These are phyloP conservation scores for Pseudozyma hubeiensis DNA, from an alignment of 1,284 basidiomycete species.

Conservation along the genomic window DNA sequence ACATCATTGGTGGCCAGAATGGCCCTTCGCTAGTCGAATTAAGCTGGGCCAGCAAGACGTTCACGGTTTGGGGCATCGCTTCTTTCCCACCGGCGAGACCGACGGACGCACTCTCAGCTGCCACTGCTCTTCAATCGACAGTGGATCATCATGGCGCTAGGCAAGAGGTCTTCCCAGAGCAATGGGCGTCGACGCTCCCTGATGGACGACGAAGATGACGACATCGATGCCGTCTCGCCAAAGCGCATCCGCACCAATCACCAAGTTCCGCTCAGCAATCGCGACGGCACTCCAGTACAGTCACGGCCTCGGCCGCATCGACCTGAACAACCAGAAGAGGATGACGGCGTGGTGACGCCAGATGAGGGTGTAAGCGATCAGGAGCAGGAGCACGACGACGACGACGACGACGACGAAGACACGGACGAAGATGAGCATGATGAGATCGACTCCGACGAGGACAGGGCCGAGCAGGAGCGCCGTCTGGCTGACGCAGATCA, in stretches of 20 bases:
- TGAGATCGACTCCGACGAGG: constrained; percentile 29
- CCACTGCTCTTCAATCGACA: neutral
- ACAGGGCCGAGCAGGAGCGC: constrained; percentile 24
- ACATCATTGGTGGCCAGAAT: too few relatives aligned
- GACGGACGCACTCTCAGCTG: too few relatives aligned
- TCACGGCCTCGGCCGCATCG: neutral
- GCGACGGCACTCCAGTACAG: constrained; percentile 4
- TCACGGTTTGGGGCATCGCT: too few relatives aligned
- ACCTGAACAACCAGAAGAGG: neutral
- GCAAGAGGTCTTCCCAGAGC: constrained; percentile 20
- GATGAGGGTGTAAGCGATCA: constrained; percentile 19
- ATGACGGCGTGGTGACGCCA: constrained; percentile 75
- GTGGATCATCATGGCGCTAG: constrained; percentile 20
- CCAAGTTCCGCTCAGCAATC: constrained; percentile 1
- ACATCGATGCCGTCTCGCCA: constrained; percentile 25
- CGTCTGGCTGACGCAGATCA: constrained; percentile 30
- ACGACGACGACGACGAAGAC: constrained; percentile 7
- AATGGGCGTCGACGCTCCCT: constrained; percentile 16
- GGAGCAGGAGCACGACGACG: constrained; percentile 18
- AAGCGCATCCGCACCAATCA: constrained; percentile 30
- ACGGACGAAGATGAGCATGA: constrained; percentile 37
- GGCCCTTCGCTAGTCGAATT: too few relatives aligned
- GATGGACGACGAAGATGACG: constrained; percentile 24
- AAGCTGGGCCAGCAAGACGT: too few relatives aligned
- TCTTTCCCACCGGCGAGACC: too few relatives aligned